A percentile compares a stretch with the other conserved stretches of the same genome.
Evolutionary conservation across 257 asterid genomes (phyloP).

Genomic region (Solanum tarapatanum): DNA sequence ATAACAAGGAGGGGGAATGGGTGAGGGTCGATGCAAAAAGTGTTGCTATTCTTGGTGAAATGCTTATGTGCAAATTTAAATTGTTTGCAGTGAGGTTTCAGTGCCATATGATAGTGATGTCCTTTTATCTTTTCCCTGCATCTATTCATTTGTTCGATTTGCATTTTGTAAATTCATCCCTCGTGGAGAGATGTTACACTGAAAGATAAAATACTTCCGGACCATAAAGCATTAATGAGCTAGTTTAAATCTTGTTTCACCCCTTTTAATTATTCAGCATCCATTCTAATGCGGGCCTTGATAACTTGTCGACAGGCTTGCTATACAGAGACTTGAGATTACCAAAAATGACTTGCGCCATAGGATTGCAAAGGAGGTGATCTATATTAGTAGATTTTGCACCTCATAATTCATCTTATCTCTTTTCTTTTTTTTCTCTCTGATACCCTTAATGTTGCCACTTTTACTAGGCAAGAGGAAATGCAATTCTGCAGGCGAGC

Average conservation of each 20-base stretch:
- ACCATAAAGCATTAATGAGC: neutral
- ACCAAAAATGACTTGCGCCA: slow-evolving; percentile 87
- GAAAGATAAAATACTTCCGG: neutral
- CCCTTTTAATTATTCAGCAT: neutral
- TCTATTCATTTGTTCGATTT: neutral
- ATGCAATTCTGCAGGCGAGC: slow-evolving; percentile 93
- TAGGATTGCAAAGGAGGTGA: slow-evolving; percentile 90
- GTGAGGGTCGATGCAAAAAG: neutral
- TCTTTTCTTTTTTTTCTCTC: neutral
- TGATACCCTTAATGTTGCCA: neutral
- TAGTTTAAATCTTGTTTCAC: neutral
- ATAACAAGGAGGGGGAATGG: neutral
- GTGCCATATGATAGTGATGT: neutral
- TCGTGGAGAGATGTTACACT: neutral
- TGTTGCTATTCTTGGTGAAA: neutral
- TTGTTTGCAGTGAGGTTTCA: neutral
- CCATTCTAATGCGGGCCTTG: slow-evolving; percentile 7
- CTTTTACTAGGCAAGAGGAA: slow-evolving; percentile 65
- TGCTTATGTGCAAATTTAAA: neutral
- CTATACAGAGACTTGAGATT: slow-evolving; percentile 84
- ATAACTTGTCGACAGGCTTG: slow-evolving; percentile 43
- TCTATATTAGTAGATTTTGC: slow-evolving; percentile 1
- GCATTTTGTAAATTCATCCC: neutral
- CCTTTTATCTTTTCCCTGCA: neutral
- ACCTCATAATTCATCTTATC: neutral